Evolutionary conservation across 169 alveolate genomes (phyloP), one percentile per base, ranked within the genome.

Genomic region (Plasmodium chabaudi): DNA sequence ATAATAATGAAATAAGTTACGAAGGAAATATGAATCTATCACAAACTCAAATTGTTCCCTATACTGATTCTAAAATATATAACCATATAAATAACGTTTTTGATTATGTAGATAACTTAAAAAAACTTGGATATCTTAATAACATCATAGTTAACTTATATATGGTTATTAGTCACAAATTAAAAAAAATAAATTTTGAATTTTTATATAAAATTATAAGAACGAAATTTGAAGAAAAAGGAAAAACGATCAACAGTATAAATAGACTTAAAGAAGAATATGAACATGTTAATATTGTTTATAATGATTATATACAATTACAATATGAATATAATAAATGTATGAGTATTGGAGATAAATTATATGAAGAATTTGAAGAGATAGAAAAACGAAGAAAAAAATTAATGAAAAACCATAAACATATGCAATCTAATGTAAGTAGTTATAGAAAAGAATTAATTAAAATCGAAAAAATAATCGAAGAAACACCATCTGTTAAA

Each of bases 391-490:
- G 63, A 39, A 51, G 82, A 39, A 79, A 69, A 39, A 79, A 67
- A 65, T 17, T 27, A 1, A 19, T 46, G 5, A 65, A 34, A 47
- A 79, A 23, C 10, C 57, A 79, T 17, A 79, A 79, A 34, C 13
- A 0, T 2, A 79, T 79, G 2, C 89, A 79, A 64, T 10, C 46
- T 0, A 67, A 55, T 51, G 89, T 79, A 7, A 65, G 89, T 53
- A 65, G 56, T 15, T 79, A 79, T 34, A 79, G 89, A 47, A 79
- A 79, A 34, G 60, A 67, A 6, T 12, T 79, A 34, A 79, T 79
- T 5, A 61, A 79, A 10, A 47, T 79, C 5, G 89, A 79, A 53
- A 79, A 79, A 39, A 65, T 65, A 79, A 79, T 79, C 12, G 89
- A 79, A 59, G 89, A 79, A n/a, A 42, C 72, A 7, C 89, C 89